Base-by-base conservation (phyloP, 305 asterid genomes). In the Nicotiana rustica region DNA sequence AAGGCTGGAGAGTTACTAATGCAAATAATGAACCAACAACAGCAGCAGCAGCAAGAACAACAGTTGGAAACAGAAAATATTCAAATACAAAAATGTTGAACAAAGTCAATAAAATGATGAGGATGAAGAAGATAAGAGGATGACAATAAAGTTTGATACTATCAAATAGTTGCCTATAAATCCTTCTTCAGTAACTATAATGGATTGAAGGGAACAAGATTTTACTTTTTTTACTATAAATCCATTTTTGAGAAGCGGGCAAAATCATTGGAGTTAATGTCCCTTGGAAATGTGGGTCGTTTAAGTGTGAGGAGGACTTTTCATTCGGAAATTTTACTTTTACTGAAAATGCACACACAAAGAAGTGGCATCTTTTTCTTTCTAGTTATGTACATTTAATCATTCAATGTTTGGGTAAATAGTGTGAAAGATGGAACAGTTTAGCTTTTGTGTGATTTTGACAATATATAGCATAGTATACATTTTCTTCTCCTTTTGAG, bases 1-100 rank as follows among this genome's bases (percentile, higher is more conserved):
- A 88, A 86, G 81, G 94, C 97, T 0, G 97, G 92, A 85, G 91
- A 90, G 21, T 90, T 91, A 79, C 82, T 93, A 36, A 87, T 92
- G 96, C 92, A 92, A 85, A 89, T 91, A 92, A 87, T 88, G 86
- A 87, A 88, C 82, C 93, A 88, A 65, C 87, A 88, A 2, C 90
- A 86, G 3, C 90, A 88, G 67, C 89, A 88, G 55, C 87, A 86
- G 8, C 82, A 25, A 25, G 25, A 25, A 25, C 25, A 85, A 29
- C 86, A 75, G 77, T 78, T 77, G 1, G 25, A 71, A 3, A 84
- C 82, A 18, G 88, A 88, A 75, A 86, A 88, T 5, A 89, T 73
- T 12, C 87, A 85, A 1, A 82, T 81, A 25, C 88, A 86, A 71
- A 25, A 88, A 85, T 49, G 81, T 62, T 15, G 36, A 82, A 38